A percentile compares a stretch with the other conserved stretches of the same genome.
Evolutionary conservation across 176 grass and related monocot species (phyloP).

Genomic region (Carex pumila): DNA sequence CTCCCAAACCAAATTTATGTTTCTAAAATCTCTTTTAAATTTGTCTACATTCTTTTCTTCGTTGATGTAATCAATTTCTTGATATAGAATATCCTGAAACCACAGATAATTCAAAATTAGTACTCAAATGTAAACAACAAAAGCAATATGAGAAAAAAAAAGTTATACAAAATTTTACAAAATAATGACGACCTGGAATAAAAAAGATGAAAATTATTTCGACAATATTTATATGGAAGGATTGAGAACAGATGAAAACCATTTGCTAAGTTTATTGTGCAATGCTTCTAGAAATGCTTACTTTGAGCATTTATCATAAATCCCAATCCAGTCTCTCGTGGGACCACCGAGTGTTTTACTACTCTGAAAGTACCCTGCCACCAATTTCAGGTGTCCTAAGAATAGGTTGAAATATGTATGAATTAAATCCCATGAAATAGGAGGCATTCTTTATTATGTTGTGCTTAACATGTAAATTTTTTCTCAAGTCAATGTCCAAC

Average conservation of each 20-base stretch:
- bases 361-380: slow-evolving; percentile 88
- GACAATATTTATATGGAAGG: neutral
- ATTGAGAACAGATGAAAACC: neutral
- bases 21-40: slow-evolving; percentile 98
- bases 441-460: neutral
- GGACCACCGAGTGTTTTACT: slow-evolving; percentile 79
- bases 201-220: neutral
- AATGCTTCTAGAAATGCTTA: slow-evolving; percentile 32
- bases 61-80: slow-evolving; percentile 99
- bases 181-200: neutral
- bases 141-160: neutral
- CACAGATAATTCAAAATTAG: neutral
- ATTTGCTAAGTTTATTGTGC: neutral
- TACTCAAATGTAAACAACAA: neutral
- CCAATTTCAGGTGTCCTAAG: slow-evolving; percentile 69
- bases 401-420: neutral
- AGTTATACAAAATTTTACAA: neutral
- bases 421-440: neutral
- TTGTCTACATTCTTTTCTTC: slow-evolving; percentile 95
- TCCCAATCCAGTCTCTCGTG: slow-evolving; percentile 85
- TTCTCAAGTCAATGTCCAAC: slow-evolving; percentile 97
- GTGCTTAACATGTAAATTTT: neutral
- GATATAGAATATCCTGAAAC: slow-evolving; percentile 79
- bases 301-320: slow-evolving; percentile 99
- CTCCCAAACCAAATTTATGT: slow-evolving; percentile 87